These are phyloP conservation scores for Bolboschoenoplectus hybrid DNA, from an alignment of 202 grass and related monocot genomes.

Conservation along the genomic window DNA sequence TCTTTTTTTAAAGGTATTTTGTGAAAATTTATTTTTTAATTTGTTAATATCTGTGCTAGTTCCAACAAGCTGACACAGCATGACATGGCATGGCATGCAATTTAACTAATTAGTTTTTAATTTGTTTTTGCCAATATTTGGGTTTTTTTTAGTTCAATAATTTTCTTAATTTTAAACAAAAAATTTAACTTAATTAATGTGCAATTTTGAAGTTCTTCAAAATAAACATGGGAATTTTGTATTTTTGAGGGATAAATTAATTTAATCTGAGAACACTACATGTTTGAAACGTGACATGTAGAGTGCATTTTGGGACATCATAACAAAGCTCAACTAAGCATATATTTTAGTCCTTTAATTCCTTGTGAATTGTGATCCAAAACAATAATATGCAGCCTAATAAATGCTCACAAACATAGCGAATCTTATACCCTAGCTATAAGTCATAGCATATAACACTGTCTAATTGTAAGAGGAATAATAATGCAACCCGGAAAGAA, in stretches of 20 bases:
- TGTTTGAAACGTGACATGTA: not conserved
- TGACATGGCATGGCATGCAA: not conserved
- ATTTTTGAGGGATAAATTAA: too few relatives aligned
- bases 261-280: too few relatives aligned
- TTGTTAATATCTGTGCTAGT: not conserved
- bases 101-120: not conserved
- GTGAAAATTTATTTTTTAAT: not conserved
- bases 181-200: too few relatives aligned
- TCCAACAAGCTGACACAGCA: not conserved
- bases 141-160: not conserved
- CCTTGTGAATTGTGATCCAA: not conserved
- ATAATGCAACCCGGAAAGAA: not conserved
- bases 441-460: not conserved
- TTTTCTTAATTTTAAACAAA: not conserved
- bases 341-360: not conserved
- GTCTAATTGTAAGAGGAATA: not conserved
- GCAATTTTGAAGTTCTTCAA: too few relatives aligned
- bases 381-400: not conserved
- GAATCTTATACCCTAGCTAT: constrained; percentile 18
- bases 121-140: not conserved
- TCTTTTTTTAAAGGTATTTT: not conserved
- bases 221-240: too few relatives aligned
- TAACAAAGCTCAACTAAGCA: not conserved
- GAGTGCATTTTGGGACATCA: not conserved
- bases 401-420: constrained; percentile 2